These are phyloP conservation scores for Tillandsia fasciculata DNA, from an alignment of 176 grass and related monocot species.

Conservation along the genomic window DNA sequence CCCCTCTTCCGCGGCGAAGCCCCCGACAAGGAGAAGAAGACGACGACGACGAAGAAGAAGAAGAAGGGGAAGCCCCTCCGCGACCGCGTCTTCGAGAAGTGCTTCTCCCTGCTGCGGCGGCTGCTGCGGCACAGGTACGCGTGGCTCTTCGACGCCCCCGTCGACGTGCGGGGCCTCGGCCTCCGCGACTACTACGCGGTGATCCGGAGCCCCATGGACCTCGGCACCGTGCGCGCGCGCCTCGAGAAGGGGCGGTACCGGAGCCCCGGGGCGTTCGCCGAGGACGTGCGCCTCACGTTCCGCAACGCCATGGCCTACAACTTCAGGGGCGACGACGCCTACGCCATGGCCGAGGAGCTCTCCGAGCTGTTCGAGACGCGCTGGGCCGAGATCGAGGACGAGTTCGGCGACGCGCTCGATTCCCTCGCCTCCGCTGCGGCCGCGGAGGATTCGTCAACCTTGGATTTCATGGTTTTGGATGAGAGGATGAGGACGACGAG, in stretches of 20 bases:
- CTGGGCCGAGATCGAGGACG: conserved; percentile 6
- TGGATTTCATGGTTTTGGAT: too few relatives aligned
- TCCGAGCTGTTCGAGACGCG: conserved; percentile 11
- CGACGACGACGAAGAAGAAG: too few relatives aligned
- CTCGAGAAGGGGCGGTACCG: conserved; percentile 43
- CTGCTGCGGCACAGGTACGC: conserved; percentile 46
- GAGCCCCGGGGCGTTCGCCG: conserved; percentile 34
- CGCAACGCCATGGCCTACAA: conserved; percentile 61
- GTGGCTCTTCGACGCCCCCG: conserved; percentile 59
- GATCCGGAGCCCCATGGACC: conserved; percentile 56
- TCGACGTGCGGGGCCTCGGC: conserved; percentile 59
- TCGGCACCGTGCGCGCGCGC: conserved; percentile 51
- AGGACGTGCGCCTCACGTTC: conserved; percentile 63
- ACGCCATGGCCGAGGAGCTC: conserved; percentile 7
- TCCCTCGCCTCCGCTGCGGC: neutral
- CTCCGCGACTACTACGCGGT: conserved; percentile 58
- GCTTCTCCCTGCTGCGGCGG: conserved; percentile 38
- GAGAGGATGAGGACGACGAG: too few relatives aligned
- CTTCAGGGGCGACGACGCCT: conserved; percentile 18
- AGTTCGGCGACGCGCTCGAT: neutral
- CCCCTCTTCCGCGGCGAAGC: too few relatives aligned
- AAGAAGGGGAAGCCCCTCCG: neutral
- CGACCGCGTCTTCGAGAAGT: conserved; percentile 44
- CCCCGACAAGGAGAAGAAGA: too few relatives aligned
- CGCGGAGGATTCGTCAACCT: neutral